These are phyloP conservation scores for Saturnispora saitoi DNA, from an alignment of 805 yeast genomes.

Conservation along the genomic window DNA sequence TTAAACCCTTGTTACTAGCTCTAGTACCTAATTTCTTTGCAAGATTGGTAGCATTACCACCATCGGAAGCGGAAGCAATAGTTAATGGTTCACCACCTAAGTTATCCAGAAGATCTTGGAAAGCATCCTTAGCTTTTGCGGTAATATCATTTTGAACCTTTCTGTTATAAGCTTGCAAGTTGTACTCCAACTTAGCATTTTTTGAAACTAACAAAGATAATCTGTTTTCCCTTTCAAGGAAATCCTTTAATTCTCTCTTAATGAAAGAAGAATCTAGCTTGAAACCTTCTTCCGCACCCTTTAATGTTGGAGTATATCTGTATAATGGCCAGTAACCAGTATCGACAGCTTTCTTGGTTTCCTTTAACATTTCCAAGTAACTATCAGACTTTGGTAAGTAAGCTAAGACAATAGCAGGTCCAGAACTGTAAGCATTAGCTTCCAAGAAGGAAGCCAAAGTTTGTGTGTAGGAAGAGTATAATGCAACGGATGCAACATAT, in stretches of 20 bases:
- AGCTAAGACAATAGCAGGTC: slow-evolving; percentile 88
- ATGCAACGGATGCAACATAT: slow-evolving; percentile 91
- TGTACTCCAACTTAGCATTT: slow-evolving; percentile 70
- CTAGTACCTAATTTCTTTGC: slow-evolving; percentile 73
- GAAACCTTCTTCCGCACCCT: slow-evolving; percentile 45
- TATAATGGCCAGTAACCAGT: slow-evolving; percentile 96
- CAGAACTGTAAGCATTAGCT: slow-evolving; percentile 70
- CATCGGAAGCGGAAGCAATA: slow-evolving; percentile 82
- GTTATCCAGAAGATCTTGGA: slow-evolving; percentile 68
- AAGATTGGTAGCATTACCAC: slow-evolving; percentile 79
- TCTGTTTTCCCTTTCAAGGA: slow-evolving; percentile 85
- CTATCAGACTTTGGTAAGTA: slow-evolving; percentile 68
- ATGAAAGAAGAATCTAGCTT: slow-evolving; percentile 78
- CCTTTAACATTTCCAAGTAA: slow-evolving; percentile 68
- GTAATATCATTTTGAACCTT: slow-evolving; percentile 44
- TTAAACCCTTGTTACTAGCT: slow-evolving; percentile 72
- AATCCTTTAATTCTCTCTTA: slow-evolving; percentile 64
- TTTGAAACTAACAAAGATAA: slow-evolving; percentile 64
- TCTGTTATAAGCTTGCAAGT: slow-evolving; percentile 57
- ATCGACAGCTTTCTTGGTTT: slow-evolving; percentile 84
- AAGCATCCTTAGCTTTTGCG: slow-evolving; percentile 67
- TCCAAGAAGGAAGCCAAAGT: slow-evolving; percentile 80
- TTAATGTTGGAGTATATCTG: slow-evolving; percentile 64
- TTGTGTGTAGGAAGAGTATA: slow-evolving; percentile 90
- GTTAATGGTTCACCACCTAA: slow-evolving; percentile 88